These are phyloP conservation scores for Irpex lacteus DNA, from an alignment of 1,284 basidiomycete genomes.

Conservation along the genomic window DNA sequence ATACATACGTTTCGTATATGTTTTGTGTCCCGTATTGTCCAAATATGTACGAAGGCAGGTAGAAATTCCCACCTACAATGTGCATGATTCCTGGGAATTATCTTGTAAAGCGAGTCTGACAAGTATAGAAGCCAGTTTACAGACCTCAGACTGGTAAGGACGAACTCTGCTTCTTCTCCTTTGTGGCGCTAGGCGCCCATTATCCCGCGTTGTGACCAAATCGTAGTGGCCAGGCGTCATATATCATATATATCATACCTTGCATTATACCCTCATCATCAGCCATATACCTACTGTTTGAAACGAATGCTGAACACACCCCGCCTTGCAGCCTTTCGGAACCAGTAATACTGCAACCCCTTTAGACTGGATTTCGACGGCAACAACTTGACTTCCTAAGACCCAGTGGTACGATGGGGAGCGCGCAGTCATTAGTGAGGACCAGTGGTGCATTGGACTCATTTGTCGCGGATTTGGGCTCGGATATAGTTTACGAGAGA, in stretches of 20 bases:
- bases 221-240: not conserved
- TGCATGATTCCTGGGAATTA: no score
- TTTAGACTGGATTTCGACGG: not conserved
- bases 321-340: no score
- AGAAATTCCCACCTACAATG: no score
- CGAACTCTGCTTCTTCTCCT: not conserved
- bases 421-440: constrained; percentile 66
- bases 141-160: no score
- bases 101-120: no score
- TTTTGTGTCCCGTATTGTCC: no score
- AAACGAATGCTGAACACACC: no score
- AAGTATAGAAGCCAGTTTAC: no score
- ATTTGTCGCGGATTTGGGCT: constrained; percentile 84
- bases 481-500: constrained; percentile 87
- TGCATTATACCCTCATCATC: not conserved
- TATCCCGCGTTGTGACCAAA: not conserved
- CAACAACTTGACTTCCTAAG: not conserved
- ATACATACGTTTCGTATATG: no score
- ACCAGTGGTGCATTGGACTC: constrained; percentile 82
- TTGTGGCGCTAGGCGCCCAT: not conserved
- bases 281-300: not conserved
- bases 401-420: constrained; percentile 50
- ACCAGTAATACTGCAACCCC: no score
- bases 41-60: no score
- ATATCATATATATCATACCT: not conserved